phyloP scores from a whole-genome alignment of 2,329 filamentous ascomycete genomes.

The Pseudocercospora vitis region DNA sequence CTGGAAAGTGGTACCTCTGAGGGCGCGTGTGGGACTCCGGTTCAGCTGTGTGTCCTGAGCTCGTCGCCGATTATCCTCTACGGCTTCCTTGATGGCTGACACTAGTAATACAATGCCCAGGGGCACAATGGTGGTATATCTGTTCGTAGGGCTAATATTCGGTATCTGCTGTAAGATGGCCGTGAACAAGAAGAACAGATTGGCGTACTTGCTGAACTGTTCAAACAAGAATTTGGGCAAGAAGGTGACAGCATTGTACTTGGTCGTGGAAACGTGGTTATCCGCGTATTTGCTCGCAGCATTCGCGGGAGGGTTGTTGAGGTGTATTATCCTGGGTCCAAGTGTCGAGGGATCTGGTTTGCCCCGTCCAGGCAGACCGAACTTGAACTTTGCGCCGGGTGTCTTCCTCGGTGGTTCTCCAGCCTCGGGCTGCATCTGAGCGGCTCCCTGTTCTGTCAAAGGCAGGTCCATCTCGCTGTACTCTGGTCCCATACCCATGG shows the following conservation, averaged over 20 bases:
- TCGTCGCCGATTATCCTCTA: constrained; percentile 91
- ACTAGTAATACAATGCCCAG: constrained; percentile 84
- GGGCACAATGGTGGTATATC: constrained; percentile 95
- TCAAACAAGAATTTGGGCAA: constrained; percentile 96
- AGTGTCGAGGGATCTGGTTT: constrained; percentile 85
- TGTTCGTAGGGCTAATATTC: constrained; percentile 89
- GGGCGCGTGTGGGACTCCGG: constrained; percentile 76
- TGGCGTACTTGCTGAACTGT: constrained; percentile 99
- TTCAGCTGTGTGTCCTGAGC: constrained; percentile 85
- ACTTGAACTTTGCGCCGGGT: constrained; percentile 80
- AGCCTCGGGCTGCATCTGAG: constrained; percentile 12
- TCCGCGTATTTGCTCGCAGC: constrained; percentile 84
- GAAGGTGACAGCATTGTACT: constrained; percentile 93
- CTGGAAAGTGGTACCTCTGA: constrained; percentile 80
- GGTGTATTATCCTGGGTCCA: constrained; percentile 86
- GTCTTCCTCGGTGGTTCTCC: constrained; percentile 48
- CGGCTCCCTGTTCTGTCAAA: constrained; percentile 71
- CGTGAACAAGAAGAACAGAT: constrained; percentile 98
- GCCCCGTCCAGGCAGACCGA: constrained; percentile 74
- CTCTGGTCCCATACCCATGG: constrained; percentile 78
- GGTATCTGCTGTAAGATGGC: constrained; percentile 93
- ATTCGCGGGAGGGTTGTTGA: constrained; percentile 96
- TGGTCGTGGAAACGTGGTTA: constrained; percentile 96
- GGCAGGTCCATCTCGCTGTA: constrained; percentile 99
- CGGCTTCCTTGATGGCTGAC: constrained; percentile 90